phyloP scores from a whole-genome alignment of 2,329 filamentous ascomycete species.

The Alternaria dauci region DNA sequence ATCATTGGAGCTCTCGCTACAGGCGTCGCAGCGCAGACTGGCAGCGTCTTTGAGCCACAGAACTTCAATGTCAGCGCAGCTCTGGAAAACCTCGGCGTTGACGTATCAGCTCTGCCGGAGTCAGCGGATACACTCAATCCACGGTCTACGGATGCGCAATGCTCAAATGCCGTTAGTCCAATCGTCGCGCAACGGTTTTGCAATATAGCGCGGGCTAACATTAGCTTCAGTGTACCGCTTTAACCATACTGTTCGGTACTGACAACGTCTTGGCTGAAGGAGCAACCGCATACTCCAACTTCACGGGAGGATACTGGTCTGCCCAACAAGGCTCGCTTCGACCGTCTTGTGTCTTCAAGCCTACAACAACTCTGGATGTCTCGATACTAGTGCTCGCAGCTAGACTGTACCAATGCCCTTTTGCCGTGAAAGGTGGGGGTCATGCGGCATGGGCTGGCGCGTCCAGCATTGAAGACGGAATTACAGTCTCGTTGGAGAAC shows the following conservation, averaged over 20 bases:
- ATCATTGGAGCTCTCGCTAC: neutral
- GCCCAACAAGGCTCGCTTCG: constrained; percentile 29
- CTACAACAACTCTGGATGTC: constrained; percentile 16
- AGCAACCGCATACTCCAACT: constrained; percentile 14
- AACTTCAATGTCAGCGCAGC: constrained; percentile 11
- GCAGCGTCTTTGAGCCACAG: constrained; percentile 2
- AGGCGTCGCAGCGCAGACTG: neutral
- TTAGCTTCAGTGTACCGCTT: constrained; percentile 21
- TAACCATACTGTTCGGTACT: constrained; percentile 24
- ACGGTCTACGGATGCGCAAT: neutral
- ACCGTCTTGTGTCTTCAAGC: constrained; percentile 36
- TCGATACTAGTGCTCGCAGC: constrained; percentile 23
- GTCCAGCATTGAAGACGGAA: constrained; percentile 53
- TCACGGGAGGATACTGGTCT: constrained; percentile 32
- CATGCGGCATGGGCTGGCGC: constrained; percentile 51
- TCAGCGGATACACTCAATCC: neutral
- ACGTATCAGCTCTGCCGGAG: constrained; percentile 1
- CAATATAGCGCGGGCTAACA: neutral
- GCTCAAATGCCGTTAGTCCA: constrained; percentile 2
- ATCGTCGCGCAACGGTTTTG: neutral
- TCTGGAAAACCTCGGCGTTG: constrained; percentile 4
- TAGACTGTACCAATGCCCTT: constrained; percentile 38
- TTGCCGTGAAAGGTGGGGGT: constrained; percentile 56
- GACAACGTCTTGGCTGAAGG: constrained; percentile 15
- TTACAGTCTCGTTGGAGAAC: constrained; percentile 53